These are phyloP conservation scores for Wickerhamiella lipophila DNA, from an alignment of 805 yeast species.

Conservation along the genomic window DNA sequence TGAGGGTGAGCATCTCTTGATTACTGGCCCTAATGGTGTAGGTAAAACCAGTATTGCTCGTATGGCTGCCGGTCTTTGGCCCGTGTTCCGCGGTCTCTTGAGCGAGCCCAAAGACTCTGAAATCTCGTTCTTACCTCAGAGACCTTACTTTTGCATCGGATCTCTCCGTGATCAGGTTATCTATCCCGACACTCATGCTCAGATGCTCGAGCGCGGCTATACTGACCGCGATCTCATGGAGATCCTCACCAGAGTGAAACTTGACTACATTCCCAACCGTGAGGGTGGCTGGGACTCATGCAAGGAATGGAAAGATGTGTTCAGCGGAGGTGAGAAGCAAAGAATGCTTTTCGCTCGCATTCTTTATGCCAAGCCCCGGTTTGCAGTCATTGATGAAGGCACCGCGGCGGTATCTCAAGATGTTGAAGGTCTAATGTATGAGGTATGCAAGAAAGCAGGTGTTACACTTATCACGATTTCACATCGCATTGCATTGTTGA, in stretches of 20 bases:
- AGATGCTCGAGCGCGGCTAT: constrained; percentile 59
- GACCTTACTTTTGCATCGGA: constrained; percentile 68
- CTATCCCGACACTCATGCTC: constrained; percentile 68
- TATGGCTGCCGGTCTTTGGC: constrained; percentile 83
- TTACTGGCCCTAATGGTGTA: constrained; percentile 77
- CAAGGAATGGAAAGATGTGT: constrained; percentile 77
- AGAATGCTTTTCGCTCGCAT: constrained; percentile 79
- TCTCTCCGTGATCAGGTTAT: constrained; percentile 83
- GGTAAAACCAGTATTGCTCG: constrained; percentile 84
- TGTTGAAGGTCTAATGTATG: constrained; percentile 77
- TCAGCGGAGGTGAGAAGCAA: constrained; percentile 94
- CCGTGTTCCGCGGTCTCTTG: constrained; percentile 66
- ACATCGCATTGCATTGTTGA: constrained; percentile 71
- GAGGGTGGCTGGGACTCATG: constrained; percentile 37
- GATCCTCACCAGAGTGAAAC: constrained; percentile 59
- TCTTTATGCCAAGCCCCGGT: constrained; percentile 63
- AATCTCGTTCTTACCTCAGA: constrained; percentile 70
- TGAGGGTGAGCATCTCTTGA: constrained; percentile 56
- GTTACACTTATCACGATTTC: constrained; percentile 72
- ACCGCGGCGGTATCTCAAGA: constrained; percentile 86
- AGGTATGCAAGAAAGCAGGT: constrained; percentile 50
- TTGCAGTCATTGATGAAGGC: constrained; percentile 82
- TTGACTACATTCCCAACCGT: constrained; percentile 67
- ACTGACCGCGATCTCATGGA: constrained; percentile 57
- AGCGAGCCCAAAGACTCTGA: constrained; percentile 52